Percentiles rank a stretch among this genome's conserved stretches.
These are phyloP conservation scores for Epichloe festucae DNA, from an alignment of 2,329 filamentous ascomycete species.

Conservation along the genomic window DNA sequence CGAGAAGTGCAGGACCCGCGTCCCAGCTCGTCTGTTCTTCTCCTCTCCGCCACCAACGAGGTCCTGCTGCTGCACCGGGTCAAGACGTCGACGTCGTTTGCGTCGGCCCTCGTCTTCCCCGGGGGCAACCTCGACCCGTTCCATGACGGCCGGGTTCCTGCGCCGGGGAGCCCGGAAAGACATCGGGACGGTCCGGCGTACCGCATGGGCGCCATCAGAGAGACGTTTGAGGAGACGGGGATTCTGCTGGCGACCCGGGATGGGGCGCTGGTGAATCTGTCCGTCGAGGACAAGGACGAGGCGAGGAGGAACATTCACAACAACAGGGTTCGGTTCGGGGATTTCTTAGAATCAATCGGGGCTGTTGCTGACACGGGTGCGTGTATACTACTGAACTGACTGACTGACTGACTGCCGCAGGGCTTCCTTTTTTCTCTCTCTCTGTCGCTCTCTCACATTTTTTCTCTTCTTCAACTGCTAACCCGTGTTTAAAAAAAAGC, in stretches of 20 bases:
- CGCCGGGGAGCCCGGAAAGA: conserved; percentile 33
- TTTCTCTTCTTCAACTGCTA: background rate
- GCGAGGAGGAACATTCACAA: conserved; percentile 58
- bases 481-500: conserved; percentile 25
- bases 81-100: conserved; percentile 67
- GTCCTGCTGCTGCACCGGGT: conserved; percentile 81
- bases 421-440: background rate
- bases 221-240: conserved; percentile 92
- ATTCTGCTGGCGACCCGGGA: conserved; percentile 57
- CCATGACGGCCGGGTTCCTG: conserved; percentile 55
- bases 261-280: conserved; percentile 47
- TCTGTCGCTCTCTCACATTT: background rate
- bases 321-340: conserved; percentile 49
- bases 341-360: conserved; percentile 47
- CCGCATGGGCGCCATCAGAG: conserved; percentile 70
- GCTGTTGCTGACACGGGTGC: conserved; percentile 53
- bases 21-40: conserved; percentile 64
- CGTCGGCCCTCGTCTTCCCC: conserved; percentile 84
- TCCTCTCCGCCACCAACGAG: conserved; percentile 77
- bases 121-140: conserved; percentile 64
- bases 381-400: conserved; percentile 13
- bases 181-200: conserved; percentile 65
- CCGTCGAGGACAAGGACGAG: conserved; percentile 44
- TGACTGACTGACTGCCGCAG: too few relatives aligned
- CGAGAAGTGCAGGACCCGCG: conserved; percentile 30